phyloP scores from a whole-genome alignment of 352 stramenopile species.

The Aphanomyces cochlioides region DNA sequence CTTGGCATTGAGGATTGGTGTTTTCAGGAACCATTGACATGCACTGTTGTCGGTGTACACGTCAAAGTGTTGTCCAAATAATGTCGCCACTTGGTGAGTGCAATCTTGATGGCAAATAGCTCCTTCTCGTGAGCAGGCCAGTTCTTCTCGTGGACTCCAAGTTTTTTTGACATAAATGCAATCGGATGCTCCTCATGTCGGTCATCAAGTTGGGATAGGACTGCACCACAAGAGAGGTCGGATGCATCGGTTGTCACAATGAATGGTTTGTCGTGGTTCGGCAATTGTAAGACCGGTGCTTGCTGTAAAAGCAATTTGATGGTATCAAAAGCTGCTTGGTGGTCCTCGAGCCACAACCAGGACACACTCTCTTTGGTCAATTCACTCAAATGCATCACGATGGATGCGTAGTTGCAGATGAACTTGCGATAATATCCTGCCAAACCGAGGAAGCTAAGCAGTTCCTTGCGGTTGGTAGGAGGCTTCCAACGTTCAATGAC shows the following conservation, averaged over 20 bases:
- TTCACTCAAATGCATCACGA: conserved; percentile 1
- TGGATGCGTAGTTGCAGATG: conserved; percentile 28
- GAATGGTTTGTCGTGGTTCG: not conserved
- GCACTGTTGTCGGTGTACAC: conserved; percentile 32
- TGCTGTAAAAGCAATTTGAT: conserved; percentile 26
- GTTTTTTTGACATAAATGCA: conserved; percentile 34
- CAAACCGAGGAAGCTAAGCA: conserved; percentile 33
- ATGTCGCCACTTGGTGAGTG: conserved; percentile 32
- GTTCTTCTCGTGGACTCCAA: conserved; percentile 24
- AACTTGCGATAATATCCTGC: conserved; percentile 31
- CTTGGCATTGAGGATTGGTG: conserved; percentile 29
- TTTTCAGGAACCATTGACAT: conserved; percentile 31
- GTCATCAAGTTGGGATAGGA: conserved; percentile 21
- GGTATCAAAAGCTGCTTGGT: conserved; percentile 22
- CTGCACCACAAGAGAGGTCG: conserved; percentile 9
- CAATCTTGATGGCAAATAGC: conserved; percentile 32
- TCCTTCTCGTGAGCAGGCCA: conserved; percentile 32
- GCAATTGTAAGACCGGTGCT: conserved; percentile 24
- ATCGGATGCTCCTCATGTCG: conserved; percentile 30
- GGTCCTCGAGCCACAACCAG: conserved; percentile 9
- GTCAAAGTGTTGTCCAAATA: conserved; percentile 28
- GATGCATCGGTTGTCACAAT: conserved; percentile 34
- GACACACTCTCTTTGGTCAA: conserved; percentile 12
- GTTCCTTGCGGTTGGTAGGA: conserved; percentile 26
- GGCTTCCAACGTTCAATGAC: conserved; percentile 20